Conservation (phyloP, 2,329 filamentous ascomycete species). For the Ceratocystis ficicola region DNA sequence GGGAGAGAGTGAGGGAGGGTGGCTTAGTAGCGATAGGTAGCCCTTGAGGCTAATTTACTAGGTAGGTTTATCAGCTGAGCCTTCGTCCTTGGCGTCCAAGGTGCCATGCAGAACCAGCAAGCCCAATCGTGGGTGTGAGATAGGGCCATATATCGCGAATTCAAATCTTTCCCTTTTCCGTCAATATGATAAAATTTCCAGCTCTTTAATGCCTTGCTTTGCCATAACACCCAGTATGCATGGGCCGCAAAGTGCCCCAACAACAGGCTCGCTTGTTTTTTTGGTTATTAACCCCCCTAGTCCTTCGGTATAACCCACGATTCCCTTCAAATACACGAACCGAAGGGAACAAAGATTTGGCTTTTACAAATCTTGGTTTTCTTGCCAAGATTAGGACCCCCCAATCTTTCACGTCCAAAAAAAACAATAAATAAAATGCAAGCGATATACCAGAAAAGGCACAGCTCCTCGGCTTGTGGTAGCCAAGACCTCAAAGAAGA, state of each 20-base stretch:
- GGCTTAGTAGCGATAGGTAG: neutral
- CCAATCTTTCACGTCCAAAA: neutral
- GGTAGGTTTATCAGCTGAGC: neutral
- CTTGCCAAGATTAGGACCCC: neutral
- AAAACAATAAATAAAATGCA: neutral
- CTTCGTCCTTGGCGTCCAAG: neutral
- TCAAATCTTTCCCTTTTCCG: neutral
- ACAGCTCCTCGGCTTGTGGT: neutral
- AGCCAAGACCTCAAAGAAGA: neutral
- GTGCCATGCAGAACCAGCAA: neutral
- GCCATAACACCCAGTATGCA: neutral
- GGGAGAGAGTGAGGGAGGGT: neutral
- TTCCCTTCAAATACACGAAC: neutral
- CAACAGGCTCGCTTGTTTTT: neutral
- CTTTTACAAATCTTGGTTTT: neutral
- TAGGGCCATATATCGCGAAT: neutral
- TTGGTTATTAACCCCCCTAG: neutral
- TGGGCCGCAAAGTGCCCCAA: neutral
- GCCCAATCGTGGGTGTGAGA: neutral
- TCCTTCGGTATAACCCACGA: neutral
- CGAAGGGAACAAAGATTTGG: neutral
- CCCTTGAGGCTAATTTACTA: neutral
- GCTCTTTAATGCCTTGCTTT: neutral
- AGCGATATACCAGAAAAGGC: neutral
- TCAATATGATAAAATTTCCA: neutral